A percentile compares a stretch with the other conserved stretches of the same genome.
Evolutionary conservation across 345 rosid species (phyloP).

Genomic region (Citrus glauca): DNA sequence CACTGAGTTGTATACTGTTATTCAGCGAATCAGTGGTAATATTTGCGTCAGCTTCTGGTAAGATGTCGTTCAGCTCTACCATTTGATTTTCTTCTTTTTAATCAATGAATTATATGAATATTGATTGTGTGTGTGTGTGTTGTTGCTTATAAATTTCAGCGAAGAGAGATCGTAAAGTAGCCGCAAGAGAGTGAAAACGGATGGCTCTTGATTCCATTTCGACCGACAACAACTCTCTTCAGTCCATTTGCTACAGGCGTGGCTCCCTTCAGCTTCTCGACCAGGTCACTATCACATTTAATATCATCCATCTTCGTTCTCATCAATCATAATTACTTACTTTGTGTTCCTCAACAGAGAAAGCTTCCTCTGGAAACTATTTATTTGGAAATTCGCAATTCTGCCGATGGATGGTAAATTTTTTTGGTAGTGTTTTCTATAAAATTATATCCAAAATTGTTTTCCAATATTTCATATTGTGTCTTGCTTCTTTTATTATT

Average conservation of each 20-base stretch:
- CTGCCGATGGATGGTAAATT: conserved; percentile 79
- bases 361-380: conserved; percentile 76
- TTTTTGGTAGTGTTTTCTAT: not conserved
- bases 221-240: conserved; percentile 35
- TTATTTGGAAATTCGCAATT: conserved; percentile 54
- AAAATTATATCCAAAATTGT: not conserved
- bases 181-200: not conserved
- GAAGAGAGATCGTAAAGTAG: not conserved
- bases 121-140: not conserved
- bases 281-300: conserved; percentile 31
- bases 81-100: not conserved
- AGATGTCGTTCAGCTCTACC: no score
- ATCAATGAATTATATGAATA: no score
- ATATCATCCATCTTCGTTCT: not conserved
- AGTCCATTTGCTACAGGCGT: conserved; percentile 58
- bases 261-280: conserved; percentile 72
- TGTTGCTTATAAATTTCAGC: not conserved
- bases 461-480: no score
- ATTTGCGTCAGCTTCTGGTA: not conserved
- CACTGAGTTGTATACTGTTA: no score
- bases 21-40: not conserved
- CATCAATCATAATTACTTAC: not conserved
- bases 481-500: no score
- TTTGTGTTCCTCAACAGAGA: conserved; percentile 42
- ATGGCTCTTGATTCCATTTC: conserved; percentile 25